Conservation (phyloP, 306 rosid genomes). For the Datisca glomerata region DNA sequence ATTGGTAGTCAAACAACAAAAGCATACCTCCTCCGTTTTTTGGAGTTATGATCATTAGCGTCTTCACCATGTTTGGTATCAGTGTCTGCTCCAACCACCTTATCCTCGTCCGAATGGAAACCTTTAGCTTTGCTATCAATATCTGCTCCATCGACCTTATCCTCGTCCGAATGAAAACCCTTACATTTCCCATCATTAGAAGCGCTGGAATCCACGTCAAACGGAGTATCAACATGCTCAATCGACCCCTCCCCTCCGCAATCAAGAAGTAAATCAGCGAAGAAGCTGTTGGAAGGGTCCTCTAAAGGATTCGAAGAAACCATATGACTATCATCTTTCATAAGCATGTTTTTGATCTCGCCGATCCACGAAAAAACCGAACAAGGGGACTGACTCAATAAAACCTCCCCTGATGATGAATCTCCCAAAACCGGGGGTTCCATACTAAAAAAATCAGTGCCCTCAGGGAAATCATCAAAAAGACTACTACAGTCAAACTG, state of each 20-base stretch:
- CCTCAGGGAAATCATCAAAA: conserved; percentile 15
- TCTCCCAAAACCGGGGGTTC: conserved; percentile 6
- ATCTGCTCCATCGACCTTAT: conserved; percentile 7
- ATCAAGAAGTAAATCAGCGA: conserved; percentile 21
- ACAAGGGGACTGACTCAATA: conserved; percentile 9
- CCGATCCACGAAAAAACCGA: conserved; percentile 19
- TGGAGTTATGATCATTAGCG: conserved; percentile 33
- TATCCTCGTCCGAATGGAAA: conserved; percentile 17
- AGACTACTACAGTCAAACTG: conserved; percentile 26
- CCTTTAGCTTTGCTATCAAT: background rate
- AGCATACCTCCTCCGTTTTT: conserved; percentile 59
- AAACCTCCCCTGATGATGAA: conserved; percentile 5
- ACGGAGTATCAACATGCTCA: conserved; percentile 6
- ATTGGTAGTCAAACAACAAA: no score
- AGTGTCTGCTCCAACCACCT: conserved; percentile 3
- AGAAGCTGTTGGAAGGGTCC: conserved; percentile 3
- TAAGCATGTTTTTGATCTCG: conserved; percentile 43
- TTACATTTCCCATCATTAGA: conserved; percentile 15
- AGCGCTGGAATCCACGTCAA: conserved; percentile 14
- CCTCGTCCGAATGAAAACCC: conserved; percentile 13
- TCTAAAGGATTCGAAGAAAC: background rate
- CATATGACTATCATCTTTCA: conserved; percentile 27
- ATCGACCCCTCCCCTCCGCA: conserved; percentile 13
- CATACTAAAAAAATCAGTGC: conserved; percentile 5
- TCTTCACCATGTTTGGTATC: conserved; percentile 4